Conservation (phyloP, 257 asterid genomes). For the Gentiana dahurica region DNA sequence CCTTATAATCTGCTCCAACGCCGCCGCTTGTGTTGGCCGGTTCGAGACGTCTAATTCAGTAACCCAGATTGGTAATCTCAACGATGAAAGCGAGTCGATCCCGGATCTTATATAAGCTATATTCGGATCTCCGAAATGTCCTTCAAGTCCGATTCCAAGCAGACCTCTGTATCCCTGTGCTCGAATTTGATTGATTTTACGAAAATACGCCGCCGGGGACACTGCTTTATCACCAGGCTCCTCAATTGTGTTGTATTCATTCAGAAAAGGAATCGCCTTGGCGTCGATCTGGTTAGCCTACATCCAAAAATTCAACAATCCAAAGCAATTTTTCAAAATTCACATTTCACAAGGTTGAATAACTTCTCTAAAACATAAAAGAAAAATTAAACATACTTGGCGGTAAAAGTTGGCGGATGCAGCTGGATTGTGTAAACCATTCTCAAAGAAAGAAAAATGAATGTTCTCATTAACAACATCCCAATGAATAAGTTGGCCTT, state of each 20-base stretch:
- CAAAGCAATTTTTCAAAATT: too few species aligned
- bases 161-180: conserved; percentile 39
- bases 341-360: too few species aligned
- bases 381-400: conserved; percentile 7
- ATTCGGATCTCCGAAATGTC: conserved; percentile 43
- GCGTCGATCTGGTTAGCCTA: not conserved
- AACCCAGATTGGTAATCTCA: conserved; percentile 55
- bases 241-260: conserved; percentile 63
- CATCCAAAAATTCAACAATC: too few species aligned
- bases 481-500: conserved; percentile 15
- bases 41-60: conserved; percentile 50
- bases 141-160: conserved; percentile 57
- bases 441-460: conserved; percentile 29
- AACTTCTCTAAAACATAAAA: too few species aligned
- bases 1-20: conserved; percentile 37
- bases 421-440: conserved; percentile 17
- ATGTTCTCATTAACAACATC: conserved; percentile 25
- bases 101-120: conserved; percentile 32
- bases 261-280: conserved; percentile 34
- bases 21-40: conserved; percentile 28
- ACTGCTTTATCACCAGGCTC: conserved; percentile 18
- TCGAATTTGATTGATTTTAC: conserved; percentile 26
- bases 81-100: conserved; percentile 39
- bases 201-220: conserved; percentile 35
- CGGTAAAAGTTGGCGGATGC: conserved; percentile 21